phyloP scores from a whole-genome alignment of 2,329 filamentous ascomycete genomes.

The Fusarium sambucinum region DNA sequence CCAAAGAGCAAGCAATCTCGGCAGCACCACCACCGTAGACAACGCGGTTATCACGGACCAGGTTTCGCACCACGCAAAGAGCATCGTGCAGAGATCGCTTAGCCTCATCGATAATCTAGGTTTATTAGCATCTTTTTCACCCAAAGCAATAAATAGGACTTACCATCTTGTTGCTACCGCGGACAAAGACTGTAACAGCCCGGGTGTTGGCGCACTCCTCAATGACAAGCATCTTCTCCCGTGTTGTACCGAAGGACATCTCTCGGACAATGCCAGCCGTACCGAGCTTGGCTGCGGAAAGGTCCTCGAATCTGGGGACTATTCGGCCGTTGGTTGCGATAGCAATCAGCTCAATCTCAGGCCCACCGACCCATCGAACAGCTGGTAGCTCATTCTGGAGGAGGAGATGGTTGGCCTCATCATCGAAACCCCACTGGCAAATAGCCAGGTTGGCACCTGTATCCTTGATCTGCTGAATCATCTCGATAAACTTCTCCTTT shows the following conservation, averaged over 20 bases:
- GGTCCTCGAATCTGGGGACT: conserved; percentile 95
- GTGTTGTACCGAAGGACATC: conserved; percentile 95
- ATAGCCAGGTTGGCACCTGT: conserved; percentile 97
- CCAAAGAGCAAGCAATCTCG: conserved; percentile 96
- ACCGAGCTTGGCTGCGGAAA: conserved; percentile 91
- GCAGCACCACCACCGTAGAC: conserved; percentile 97
- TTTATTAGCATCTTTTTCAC: conserved; percentile 36
- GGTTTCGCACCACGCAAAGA: conserved; percentile 95
- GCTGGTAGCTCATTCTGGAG: conserved; percentile 96
- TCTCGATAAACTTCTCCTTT: conserved; percentile 95
- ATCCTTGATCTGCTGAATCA: conserved; percentile 98
- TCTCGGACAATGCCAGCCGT: conserved; percentile 90
- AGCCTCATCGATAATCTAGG: conserved; percentile 96
- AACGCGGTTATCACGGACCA: conserved; percentile 95
- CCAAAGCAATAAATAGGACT: conserved; percentile 45
- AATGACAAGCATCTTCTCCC: conserved; percentile 99
- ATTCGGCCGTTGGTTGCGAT: conserved; percentile 99
- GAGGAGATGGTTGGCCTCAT: conserved; percentile 97
- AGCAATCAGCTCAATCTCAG: conserved; percentile 97
- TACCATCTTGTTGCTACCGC: conserved; percentile 99
- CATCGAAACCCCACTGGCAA: conserved; percentile 99
- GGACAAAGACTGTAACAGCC: conserved; percentile 94
- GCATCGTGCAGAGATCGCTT: conserved; percentile 98
- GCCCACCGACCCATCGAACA: conserved; percentile 97
- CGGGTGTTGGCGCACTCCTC: conserved; percentile 99